These are phyloP conservation scores for Tranzscheliella williamsii DNA, from an alignment of 1,284 basidiomycete species.

Conservation along the genomic window DNA sequence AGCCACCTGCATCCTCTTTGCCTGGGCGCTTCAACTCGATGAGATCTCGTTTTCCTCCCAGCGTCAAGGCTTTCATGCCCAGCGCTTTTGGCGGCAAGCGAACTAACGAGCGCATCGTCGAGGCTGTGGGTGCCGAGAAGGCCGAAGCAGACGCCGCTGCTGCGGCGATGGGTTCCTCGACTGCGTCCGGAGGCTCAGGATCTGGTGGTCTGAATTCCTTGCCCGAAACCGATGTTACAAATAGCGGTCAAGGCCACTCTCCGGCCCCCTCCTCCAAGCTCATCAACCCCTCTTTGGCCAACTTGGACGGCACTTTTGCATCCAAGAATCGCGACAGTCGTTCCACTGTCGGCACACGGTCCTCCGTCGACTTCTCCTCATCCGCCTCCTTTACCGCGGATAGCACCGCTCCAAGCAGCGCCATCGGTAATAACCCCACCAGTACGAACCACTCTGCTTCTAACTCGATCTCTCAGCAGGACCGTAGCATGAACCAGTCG, in stretches of 20 bases:
- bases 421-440: conserved; percentile 21
- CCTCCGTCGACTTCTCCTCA: conserved; percentile 47
- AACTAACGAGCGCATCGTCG: conserved; percentile 51
- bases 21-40: conserved; percentile 50
- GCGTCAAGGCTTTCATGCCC: conserved; percentile 57
- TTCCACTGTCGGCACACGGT: conserved; percentile 49
- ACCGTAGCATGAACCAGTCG: conserved; percentile 29
- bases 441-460: conserved; percentile 47
- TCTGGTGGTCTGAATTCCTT: background rate
- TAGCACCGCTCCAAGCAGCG: conserved; percentile 49
- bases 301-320: conserved; percentile 10
- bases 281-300: conserved; percentile 4
- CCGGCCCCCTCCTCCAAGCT: conserved; percentile 17
- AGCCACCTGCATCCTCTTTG: conserved; percentile 35
- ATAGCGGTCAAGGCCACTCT: background rate
- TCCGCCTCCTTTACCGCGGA: conserved; percentile 43
- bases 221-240: background rate
- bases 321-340: conserved; percentile 45
- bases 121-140: conserved; percentile 45
- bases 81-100: conserved; percentile 54
- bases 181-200: background rate
- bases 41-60: conserved; percentile 54
- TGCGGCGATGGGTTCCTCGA: background rate
- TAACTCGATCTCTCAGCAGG: conserved; percentile 32
- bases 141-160: conserved; percentile 27